These are phyloP conservation scores for Malassezia nana DNA, from an alignment of 1,284 basidiomycete species.

Conservation along the genomic window DNA sequence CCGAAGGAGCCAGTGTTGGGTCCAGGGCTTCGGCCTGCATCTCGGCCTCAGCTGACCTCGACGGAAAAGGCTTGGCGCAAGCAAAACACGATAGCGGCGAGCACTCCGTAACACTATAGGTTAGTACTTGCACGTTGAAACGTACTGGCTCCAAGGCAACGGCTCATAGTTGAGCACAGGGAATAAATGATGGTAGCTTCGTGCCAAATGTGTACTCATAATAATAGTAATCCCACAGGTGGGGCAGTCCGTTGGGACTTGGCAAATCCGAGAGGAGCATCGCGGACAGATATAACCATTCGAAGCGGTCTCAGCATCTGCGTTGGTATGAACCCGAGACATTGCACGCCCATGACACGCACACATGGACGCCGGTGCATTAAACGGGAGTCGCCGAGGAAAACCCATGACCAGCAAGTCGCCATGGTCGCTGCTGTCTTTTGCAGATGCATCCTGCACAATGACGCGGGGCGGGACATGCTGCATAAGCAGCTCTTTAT, in stretches of 20 bases:
- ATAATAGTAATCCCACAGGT: conserved; percentile 96
- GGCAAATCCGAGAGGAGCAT: conserved; percentile 83
- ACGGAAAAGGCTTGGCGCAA: conserved; percentile 27
- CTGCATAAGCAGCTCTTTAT: conserved; percentile 87
- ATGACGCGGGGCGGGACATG: conserved; percentile 65
- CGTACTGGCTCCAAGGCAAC: conserved; percentile 49
- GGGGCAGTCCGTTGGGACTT: conserved; percentile 95
- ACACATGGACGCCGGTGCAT: conserved; percentile 52
- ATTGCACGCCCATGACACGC: conserved; percentile 85
- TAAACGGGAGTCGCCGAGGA: conserved; percentile 50
- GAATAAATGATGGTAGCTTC: conserved; percentile 88
- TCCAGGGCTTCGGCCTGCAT: conserved; percentile 16
- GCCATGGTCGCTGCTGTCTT: conserved; percentile 13
- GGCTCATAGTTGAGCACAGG: conserved; percentile 71
- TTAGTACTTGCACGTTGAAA: background rate
- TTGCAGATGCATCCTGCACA: conserved; percentile 3
- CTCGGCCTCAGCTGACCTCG: conserved; percentile 4
- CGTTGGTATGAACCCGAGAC: conserved; percentile 44
- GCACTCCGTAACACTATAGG: background rate
- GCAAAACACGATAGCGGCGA: conserved; percentile 21
- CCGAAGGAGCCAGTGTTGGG: conserved; percentile 26
- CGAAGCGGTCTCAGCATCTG: conserved; percentile 4
- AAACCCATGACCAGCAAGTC: conserved; percentile 98
- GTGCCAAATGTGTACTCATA: conserved; percentile 86
- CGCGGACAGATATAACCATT: conserved; percentile 88